These are phyloP conservation scores for Gaeumannomyces tritici DNA, from an alignment of 2,329 filamentous ascomycete species.

Conservation along the genomic window DNA sequence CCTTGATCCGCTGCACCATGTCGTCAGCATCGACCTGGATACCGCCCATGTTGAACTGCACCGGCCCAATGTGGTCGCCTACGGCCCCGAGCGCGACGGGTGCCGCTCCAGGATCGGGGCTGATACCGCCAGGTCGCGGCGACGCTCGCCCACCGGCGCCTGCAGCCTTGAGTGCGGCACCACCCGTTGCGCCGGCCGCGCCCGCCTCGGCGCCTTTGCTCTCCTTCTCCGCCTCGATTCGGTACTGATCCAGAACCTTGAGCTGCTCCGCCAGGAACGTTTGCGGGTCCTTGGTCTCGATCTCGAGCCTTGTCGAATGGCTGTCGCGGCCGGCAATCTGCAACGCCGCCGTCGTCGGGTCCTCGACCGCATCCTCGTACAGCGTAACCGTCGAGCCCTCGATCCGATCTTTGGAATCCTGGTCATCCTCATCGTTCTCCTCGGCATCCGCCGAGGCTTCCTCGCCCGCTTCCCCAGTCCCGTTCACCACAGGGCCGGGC, in stretches of 20 bases:
- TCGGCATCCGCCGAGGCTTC: neutral
- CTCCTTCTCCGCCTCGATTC: conserved; percentile 29
- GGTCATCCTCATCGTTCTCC: conserved; percentile 15
- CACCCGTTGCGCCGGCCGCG: neutral
- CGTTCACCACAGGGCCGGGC: neutral
- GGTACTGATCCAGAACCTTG: conserved; percentile 59
- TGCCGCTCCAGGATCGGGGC: conserved; percentile 17
- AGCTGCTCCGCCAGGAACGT: conserved; percentile 67
- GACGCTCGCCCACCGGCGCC: conserved; percentile 16
- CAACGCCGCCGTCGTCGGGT: conserved; percentile 57
- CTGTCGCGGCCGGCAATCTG: conserved; percentile 40
- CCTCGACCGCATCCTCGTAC: conserved; percentile 72
- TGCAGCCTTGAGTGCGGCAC: conserved; percentile 21
- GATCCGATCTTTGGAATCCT: conserved; percentile 13
- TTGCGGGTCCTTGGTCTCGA: conserved; percentile 66
- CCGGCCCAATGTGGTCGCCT: conserved; percentile 81
- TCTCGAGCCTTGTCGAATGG: conserved; percentile 42
- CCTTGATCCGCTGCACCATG: conserved; percentile 80
- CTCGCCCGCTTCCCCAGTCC: neutral
- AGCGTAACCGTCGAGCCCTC: conserved; percentile 57
- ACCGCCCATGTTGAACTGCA: conserved; percentile 97
- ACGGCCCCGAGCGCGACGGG: conserved; percentile 28
- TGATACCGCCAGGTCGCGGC: conserved; percentile 24
- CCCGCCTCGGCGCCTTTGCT: neutral
- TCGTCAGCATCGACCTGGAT: conserved; percentile 94